Evolutionary conservation across 805 yeast species (phyloP).

Genomic region (Myxozyma neotropica): DNA sequence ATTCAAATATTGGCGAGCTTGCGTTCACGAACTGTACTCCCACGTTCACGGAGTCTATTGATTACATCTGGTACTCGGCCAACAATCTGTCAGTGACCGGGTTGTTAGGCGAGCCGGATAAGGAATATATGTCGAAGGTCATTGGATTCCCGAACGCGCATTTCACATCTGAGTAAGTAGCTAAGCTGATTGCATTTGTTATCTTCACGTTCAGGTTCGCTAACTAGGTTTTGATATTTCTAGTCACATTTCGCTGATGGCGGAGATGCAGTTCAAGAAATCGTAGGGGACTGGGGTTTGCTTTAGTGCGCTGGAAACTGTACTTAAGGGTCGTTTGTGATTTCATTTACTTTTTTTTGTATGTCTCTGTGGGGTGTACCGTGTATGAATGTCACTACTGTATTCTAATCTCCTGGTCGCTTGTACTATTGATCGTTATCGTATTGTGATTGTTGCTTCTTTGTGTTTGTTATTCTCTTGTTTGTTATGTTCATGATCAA

Average conservation of each 20-base stretch:
- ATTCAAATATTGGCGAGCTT: constrained; percentile 79
- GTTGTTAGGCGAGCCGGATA: constrained; percentile 79
- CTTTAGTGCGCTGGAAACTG: not conserved
- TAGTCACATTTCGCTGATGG: constrained; percentile 28
- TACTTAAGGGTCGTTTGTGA: not conserved
- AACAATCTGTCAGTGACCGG: constrained; percentile 80
- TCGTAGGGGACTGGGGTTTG: not conserved
- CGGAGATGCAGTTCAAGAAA: constrained; percentile 31
- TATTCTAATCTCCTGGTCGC: too few species aligned
- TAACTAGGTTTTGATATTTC: too few species aligned
- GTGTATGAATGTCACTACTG: too few species aligned
- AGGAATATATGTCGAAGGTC: constrained; percentile 69
- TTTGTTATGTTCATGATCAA: too few species aligned
- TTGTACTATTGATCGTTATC: too few species aligned
- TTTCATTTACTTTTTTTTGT: too few species aligned
- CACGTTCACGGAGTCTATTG: constrained; percentile 87
- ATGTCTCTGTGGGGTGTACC: too few species aligned
- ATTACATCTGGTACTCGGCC: constrained; percentile 93
- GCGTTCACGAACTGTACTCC: constrained; percentile 96
- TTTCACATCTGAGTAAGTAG: constrained; percentile 55
- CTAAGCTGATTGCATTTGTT: too few species aligned
- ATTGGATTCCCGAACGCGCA: constrained; percentile 94
- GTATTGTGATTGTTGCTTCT: too few species aligned
- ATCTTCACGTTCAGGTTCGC: too few species aligned
- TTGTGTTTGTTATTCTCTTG: too few species aligned